These are phyloP conservation scores for Neoboletus magnificus DNA, from an alignment of 768 basidiomycete genomes.

Conservation along the genomic window DNA sequence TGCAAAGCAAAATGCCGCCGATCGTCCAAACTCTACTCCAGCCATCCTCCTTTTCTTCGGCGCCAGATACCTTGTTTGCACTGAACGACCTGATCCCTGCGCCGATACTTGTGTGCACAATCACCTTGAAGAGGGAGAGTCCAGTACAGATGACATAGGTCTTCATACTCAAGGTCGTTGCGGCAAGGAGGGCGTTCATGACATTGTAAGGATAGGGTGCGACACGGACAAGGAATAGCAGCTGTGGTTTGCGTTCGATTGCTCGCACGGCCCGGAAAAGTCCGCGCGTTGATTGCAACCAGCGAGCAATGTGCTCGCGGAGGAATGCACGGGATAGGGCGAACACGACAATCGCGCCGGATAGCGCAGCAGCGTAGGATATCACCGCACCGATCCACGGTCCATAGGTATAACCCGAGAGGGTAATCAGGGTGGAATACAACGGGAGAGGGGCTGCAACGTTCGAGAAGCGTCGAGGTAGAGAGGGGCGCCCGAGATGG, in stretches of 20 bases:
- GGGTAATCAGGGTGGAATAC: constrained; percentile 89
- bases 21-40: constrained; percentile 63
- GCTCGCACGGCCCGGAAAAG: constrained; percentile 82
- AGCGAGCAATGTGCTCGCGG: constrained; percentile 65
- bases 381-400: constrained; percentile 80
- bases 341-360: constrained; percentile 84
- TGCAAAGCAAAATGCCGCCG: constrained; percentile 64
- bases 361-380: constrained; percentile 82
- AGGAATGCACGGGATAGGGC: constrained; percentile 71
- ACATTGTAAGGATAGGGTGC: constrained; percentile 94
- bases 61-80: constrained; percentile 42
- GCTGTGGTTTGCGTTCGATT: constrained; percentile 81
- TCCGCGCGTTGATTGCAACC: constrained; percentile 66
- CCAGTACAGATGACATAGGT: constrained; percentile 81
- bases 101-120: constrained; percentile 87
- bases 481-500: constrained; percentile 4
- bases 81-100: constrained; percentile 79
- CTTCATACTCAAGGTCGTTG: constrained; percentile 71
- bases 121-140: constrained; percentile 83
- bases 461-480: constrained; percentile 9
- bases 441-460: constrained; percentile 78
- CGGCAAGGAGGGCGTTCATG: constrained; percentile 91
- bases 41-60: constrained; percentile 38
- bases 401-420: constrained; percentile 90
- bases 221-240: constrained; percentile 88